Conservation (phyloP, 2,329 filamentous ascomycete genomes). For the Xylaria sp. region DNA sequence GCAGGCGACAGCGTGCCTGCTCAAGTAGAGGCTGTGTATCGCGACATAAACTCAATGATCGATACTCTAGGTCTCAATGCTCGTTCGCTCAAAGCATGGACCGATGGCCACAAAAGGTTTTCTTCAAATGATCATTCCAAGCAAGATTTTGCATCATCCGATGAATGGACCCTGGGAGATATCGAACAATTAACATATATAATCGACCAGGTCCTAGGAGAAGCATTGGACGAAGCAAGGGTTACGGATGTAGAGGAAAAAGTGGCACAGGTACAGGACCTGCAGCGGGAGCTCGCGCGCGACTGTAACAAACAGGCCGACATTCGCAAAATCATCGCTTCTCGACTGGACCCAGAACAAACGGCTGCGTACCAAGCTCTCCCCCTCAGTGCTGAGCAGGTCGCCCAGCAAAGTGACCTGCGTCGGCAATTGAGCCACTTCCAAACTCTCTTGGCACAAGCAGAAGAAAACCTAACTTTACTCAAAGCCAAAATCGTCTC, state of each 20-base stretch:
- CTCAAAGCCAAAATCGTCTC: slow-evolving; percentile 81
- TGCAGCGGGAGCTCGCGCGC: slow-evolving; percentile 75
- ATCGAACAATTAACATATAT: slow-evolving; percentile 74
- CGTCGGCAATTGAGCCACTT: slow-evolving; percentile 79
- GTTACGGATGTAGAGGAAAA: slow-evolving; percentile 76
- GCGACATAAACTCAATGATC: slow-evolving; percentile 92
- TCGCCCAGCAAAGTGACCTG: slow-evolving; percentile 83
- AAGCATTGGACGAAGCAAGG: slow-evolving; percentile 72
- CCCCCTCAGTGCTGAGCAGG: slow-evolving; percentile 85
- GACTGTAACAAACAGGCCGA: slow-evolving; percentile 81
- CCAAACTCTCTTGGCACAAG: slow-evolving; percentile 77
- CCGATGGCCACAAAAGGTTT: slow-evolving; percentile 72
- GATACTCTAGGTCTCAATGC: slow-evolving; percentile 89
- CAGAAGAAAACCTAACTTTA: slow-evolving; percentile 82
- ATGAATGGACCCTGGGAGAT: slow-evolving; percentile 81
- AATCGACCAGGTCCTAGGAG: slow-evolving; percentile 70
- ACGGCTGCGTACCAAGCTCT: slow-evolving; percentile 72
- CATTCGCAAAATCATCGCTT: slow-evolving; percentile 77
- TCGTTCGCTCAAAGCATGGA: slow-evolving; percentile 70
- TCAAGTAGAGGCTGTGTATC: slow-evolving; percentile 74
- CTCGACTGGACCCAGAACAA: slow-evolving; percentile 74
- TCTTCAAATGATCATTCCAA: slow-evolving; percentile 65
- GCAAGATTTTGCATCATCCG: slow-evolving; percentile 73
- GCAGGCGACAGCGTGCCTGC: slow-evolving; percentile 67
- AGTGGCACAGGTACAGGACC: slow-evolving; percentile 72